Base-by-base conservation (phyloP, 495 filamentous ascomycete species). In the Neurospora sp. region DNA sequence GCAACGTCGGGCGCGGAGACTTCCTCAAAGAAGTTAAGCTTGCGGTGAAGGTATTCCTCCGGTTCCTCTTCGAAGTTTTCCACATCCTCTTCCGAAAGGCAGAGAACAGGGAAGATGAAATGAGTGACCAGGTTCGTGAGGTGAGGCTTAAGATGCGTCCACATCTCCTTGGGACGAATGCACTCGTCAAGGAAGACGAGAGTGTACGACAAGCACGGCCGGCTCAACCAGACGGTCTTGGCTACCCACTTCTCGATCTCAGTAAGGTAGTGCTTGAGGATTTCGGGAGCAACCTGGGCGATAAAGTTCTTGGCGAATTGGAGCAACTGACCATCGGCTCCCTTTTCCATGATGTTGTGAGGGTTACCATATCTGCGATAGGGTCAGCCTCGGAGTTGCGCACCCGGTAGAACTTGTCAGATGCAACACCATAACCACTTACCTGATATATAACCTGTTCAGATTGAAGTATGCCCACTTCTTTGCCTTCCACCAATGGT, bases 401-500 rank as follows among this genome's bases (percentile, higher is more conserved):
- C 47, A 59, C 47, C 70, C 44, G 39, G 22, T 16, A 18, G 41
- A 39, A 4, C 16, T 27, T 8, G 45, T 3, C 8, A 20, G 69
- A 73, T 45, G 71, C 7, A 39, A 20, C 7, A 20, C 6, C 20
- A 47, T 18, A 42, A 53, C 31, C 16, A 42, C 88, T 61, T 85
- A 95, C 92, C 95, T 88, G 73, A 97, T 95, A 80, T 94, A 99
- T 12, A 98, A 88, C 74, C 96, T 88, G 81, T 99, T 99, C 71
- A 99, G 84, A 82, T 98, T 98, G 75, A 93, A 95, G 80, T 98
- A 98, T 7, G 95, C 91, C 96, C 96, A 98, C 82, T 98, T 99
- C 91, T 98, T 99, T 70, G 94, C 92, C 86, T 98, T 99, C 95
- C 96, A 99, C 94, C 96, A 99, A 79, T 97, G 93, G 79, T 97